A percentile compares a stretch with the other conserved stretches of the same genome.
Conservation (phyloP, 169 alveolate genomes). For the Eimeria maxima region DNA sequence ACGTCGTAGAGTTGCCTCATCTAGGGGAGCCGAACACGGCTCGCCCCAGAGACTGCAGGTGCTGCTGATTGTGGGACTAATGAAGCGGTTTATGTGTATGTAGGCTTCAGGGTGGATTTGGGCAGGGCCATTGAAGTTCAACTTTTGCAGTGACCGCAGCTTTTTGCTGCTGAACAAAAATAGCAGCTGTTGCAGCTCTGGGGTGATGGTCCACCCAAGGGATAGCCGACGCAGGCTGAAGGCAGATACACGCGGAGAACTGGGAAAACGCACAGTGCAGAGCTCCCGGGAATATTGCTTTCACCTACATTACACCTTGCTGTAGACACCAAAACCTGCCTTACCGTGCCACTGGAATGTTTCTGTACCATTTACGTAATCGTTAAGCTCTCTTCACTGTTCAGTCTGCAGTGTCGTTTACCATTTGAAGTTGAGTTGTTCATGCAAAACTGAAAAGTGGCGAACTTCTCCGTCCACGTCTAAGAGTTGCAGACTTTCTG, state of each 20-base stretch:
- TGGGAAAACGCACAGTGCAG: not conserved
- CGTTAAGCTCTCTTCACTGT: not conserved
- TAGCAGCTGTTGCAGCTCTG: conserved; percentile 76
- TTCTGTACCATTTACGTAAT: not conserved
- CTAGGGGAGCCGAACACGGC: conserved; percentile 58
- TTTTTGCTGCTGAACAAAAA: conserved; percentile 74
- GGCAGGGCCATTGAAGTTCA: conserved; percentile 84
- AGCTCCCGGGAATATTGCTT: not conserved
- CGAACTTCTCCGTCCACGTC: conserved; percentile 76
- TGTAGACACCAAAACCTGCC: not conserved
- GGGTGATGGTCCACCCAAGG: conserved; percentile 83
- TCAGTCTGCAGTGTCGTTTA: not conserved
- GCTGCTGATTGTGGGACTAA: conserved; percentile 8
- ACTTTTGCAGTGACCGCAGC: conserved; percentile 78
- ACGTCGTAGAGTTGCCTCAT: conserved; percentile 65
- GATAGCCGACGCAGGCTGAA: conserved; percentile 83
- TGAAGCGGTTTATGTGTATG: conserved; percentile 36
- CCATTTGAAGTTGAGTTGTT: conserved; percentile 71
- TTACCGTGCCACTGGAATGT: not conserved
- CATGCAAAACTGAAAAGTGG: conserved; percentile 66
- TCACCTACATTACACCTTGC: not conserved
- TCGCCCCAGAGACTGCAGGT: conserved; percentile 28
- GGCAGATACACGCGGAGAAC: not conserved
- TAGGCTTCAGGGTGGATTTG: conserved; percentile 76
- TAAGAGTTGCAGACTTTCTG: conserved; percentile 69